phyloP scores from a whole-genome alignment of 1,139 yeast genomes.

The Saccharomycopsis hybrid region DNA sequence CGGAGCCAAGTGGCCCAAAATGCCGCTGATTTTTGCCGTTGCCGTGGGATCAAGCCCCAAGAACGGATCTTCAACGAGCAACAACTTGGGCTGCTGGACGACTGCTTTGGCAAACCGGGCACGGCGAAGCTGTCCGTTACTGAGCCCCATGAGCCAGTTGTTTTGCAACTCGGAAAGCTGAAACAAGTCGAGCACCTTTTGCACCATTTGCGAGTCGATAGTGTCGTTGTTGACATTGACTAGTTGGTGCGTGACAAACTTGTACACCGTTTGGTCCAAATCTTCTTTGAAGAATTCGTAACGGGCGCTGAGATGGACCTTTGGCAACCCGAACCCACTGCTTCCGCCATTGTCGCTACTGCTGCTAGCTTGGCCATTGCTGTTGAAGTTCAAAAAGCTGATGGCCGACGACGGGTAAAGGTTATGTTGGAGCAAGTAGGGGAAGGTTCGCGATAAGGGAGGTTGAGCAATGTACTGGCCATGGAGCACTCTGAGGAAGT shows the following conservation, averaged over 20 bases:
- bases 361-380: no score
- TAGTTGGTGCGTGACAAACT: conserved; percentile 38
- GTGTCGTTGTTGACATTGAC: conserved; percentile 26
- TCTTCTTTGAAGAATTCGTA: conserved; percentile 83
- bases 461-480: conserved; percentile 46
- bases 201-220: conserved; percentile 33
- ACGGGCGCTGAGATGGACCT: conserved; percentile 80
- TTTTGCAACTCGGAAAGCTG: conserved; percentile 50
- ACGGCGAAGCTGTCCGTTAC: conserved; percentile 90
- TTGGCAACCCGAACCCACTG: conserved; percentile 33
- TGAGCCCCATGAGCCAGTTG: conserved; percentile 79
- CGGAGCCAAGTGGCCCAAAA: conserved; percentile 35
- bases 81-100: conserved; percentile 54
- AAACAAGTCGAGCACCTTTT: conserved; percentile 42
- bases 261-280: conserved; percentile 67
- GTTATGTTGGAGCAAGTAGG: conserved; percentile 31
- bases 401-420: conserved; percentile 32
- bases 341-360: conserved; percentile 32
- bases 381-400: conserved; percentile 53
- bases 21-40: conserved; percentile 49
- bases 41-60: conserved; percentile 83
- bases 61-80: conserved; percentile 85
- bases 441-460: conserved; percentile 48
- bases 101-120: conserved; percentile 79
- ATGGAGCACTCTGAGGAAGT: conserved; percentile 38